Evolutionary conservation across 2,329 filamentous ascomycete species (phyloP).

Genomic region (Ilyonectria mors-panacis): DNA sequence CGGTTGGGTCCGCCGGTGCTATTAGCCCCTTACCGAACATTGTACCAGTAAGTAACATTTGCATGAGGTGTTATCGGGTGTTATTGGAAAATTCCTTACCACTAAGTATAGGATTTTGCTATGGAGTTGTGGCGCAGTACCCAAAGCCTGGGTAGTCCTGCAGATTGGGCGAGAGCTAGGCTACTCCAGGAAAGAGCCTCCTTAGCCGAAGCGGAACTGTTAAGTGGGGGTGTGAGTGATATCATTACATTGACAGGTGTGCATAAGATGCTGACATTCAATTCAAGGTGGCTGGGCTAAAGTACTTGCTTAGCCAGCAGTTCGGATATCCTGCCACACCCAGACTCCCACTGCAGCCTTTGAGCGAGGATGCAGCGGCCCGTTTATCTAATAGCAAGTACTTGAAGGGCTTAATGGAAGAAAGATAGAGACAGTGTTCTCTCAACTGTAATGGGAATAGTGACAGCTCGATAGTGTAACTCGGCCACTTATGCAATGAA

Average conservation of each 20-base stretch:
- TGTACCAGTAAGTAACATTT: slow-evolving; percentile 4
- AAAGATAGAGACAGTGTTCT: slow-evolving; percentile 5
- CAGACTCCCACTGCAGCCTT: slow-evolving; percentile 4
- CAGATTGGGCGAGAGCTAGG: slow-evolving; percentile 10
- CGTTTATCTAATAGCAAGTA: slow-evolving; percentile 7
- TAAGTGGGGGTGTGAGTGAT: slow-evolving; percentile 1
- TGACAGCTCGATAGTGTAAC: too few species aligned
- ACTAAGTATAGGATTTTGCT: slow-evolving; percentile 1
- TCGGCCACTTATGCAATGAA: too few species aligned
- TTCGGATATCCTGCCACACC: slow-evolving; percentile 4
- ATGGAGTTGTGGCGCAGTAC: slow-evolving; percentile 11
- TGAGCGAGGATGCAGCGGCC: slow-evolving; percentile 1
- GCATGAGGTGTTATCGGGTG: background rate
- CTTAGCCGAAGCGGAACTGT: slow-evolving; percentile 1
- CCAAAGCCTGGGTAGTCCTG: background rate
- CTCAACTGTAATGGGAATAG: background rate
- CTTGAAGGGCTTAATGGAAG: background rate
- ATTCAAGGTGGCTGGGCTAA: slow-evolving; percentile 8
- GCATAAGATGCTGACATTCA: slow-evolving; percentile 1
- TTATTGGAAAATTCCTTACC: slow-evolving; percentile 2
- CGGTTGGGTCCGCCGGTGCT: slow-evolving; percentile 11
- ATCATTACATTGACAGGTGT: background rate
- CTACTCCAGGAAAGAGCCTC: slow-evolving; percentile 6
- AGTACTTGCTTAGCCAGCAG: slow-evolving; percentile 11
- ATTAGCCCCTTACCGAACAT: slow-evolving; percentile 4